A percentile compares a stretch with the other conserved stretches of the same genome.
phyloP scores from a whole-genome alignment of 495 filamentous ascomycete species.

The Neurospora sp. region DNA sequence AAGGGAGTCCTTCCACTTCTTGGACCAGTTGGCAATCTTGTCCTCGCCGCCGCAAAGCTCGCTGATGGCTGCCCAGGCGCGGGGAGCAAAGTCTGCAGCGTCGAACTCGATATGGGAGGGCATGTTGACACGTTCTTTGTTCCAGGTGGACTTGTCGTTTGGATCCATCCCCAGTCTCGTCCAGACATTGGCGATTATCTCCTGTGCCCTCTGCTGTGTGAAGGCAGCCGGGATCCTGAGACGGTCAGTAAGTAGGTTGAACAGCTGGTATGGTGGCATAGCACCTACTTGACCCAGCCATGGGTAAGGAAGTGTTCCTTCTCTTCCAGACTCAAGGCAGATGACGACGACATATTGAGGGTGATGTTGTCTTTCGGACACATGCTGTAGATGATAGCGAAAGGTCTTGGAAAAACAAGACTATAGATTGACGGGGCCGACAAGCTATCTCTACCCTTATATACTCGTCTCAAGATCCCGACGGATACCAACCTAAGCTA shows the following conservation, averaged over 20 bases:
- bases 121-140: conserved; percentile 53
- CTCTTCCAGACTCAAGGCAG: conserved; percentile 47
- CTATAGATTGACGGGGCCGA: neutral
- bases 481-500: neutral
- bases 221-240: conserved; percentile 35
- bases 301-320: conserved; percentile 56
- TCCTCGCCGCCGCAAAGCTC: conserved; percentile 60
- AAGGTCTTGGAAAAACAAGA: neutral
- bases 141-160: conserved; percentile 60
- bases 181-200: conserved; percentile 53
- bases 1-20: conserved; percentile 55
- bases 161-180: conserved; percentile 57
- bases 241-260: neutral
- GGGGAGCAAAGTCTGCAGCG: conserved; percentile 50
- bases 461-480: neutral
- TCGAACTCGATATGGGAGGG: conserved; percentile 45
- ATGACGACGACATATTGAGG: conserved; percentile 19
- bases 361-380: neutral
- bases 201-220: conserved; percentile 47
- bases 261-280: neutral
- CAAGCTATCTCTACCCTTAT: neutral
- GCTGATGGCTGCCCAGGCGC: conserved; percentile 60
- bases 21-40: conserved; percentile 39
- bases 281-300: conserved; percentile 48
- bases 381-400: neutral